phyloP scores from a whole-genome alignment of 805 yeast genomes.

The Starmerella stellata region DNA sequence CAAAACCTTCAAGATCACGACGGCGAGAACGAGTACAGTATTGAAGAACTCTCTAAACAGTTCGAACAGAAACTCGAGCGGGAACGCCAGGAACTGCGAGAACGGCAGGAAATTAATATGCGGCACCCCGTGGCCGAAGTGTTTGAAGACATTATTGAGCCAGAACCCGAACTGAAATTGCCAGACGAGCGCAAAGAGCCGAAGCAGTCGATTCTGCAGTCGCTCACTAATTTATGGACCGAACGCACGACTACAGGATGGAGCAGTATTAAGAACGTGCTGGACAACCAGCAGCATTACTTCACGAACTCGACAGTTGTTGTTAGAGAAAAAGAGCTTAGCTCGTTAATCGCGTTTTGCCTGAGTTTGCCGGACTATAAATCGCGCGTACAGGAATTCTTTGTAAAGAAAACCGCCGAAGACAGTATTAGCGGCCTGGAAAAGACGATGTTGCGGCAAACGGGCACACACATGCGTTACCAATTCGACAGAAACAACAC shows the following conservation, averaged over 20 bases:
- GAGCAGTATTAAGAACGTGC: slow-evolving; percentile 79
- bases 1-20: not conserved
- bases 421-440: slow-evolving; percentile 36
- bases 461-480: slow-evolving; percentile 79
- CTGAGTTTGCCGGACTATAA: slow-evolving; percentile 68
- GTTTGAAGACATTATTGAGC: slow-evolving; percentile 68
- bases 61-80: slow-evolving; percentile 35
- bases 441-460: slow-evolving; percentile 53
- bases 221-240: slow-evolving; percentile 90
- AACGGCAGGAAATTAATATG: not conserved
- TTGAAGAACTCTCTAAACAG: slow-evolving; percentile 64
- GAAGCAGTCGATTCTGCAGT: slow-evolving; percentile 23
- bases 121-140: slow-evolving; percentile 79
- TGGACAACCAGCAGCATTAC: slow-evolving; percentile 64
- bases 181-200: slow-evolving; percentile 7
- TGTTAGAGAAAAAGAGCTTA: slow-evolving; percentile 91
- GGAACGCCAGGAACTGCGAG: slow-evolving; percentile 43
- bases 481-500: slow-evolving; percentile 79
- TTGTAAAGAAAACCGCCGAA: slow-evolving; percentile 9
- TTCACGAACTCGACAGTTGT: slow-evolving; percentile 88
- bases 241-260: slow-evolving; percentile 89
- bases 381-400: slow-evolving; percentile 36
- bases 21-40: slow-evolving; percentile 29
- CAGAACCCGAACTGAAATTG: slow-evolving; percentile 20
- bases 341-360: slow-evolving; percentile 85